Evolutionary conservation across 2,329 filamentous ascomycete species (phyloP).

Genomic region (Hyphodiscus sp.): DNA sequence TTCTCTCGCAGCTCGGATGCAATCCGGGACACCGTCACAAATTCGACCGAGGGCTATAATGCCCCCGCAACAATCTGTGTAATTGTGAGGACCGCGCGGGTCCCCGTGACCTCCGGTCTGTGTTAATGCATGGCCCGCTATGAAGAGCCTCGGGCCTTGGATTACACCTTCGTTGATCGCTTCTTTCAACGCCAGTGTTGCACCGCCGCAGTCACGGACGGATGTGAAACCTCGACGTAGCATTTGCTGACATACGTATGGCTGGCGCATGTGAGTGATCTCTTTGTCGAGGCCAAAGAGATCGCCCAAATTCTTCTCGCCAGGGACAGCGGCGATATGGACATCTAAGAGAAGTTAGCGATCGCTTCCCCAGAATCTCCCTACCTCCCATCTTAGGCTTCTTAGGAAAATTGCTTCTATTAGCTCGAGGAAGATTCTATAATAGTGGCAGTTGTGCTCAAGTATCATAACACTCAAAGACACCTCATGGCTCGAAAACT

Average conservation of each 20-base stretch:
- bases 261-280: constrained; percentile 37
- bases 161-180: constrained; percentile 50
- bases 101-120: constrained; percentile 56
- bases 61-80: constrained; percentile 42
- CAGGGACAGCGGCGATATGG: constrained; percentile 40
- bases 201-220: constrained; percentile 52
- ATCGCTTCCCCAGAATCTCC: too few relatives aligned
- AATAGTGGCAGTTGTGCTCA: too few relatives aligned
- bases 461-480: too few relatives aligned
- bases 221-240: constrained; percentile 52
- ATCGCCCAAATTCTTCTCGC: constrained; percentile 32
- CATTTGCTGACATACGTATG: constrained; percentile 43
- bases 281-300: constrained; percentile 31
- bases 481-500: too few relatives aligned
- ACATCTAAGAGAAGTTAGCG: constrained; percentile 28
- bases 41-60: constrained; percentile 36
- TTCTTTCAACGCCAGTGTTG: constrained; percentile 46
- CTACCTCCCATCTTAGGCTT: too few relatives aligned
- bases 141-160: constrained; percentile 49
- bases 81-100: constrained; percentile 38
- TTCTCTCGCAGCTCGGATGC: constrained; percentile 44
- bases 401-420: too few relatives aligned
- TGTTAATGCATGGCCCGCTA: constrained; percentile 45
- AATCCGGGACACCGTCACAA: constrained; percentile 49
- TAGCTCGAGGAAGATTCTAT: too few relatives aligned